Base-by-base conservation (phyloP, 306 rosid genomes). In the Medicago ruthenica region DNA sequence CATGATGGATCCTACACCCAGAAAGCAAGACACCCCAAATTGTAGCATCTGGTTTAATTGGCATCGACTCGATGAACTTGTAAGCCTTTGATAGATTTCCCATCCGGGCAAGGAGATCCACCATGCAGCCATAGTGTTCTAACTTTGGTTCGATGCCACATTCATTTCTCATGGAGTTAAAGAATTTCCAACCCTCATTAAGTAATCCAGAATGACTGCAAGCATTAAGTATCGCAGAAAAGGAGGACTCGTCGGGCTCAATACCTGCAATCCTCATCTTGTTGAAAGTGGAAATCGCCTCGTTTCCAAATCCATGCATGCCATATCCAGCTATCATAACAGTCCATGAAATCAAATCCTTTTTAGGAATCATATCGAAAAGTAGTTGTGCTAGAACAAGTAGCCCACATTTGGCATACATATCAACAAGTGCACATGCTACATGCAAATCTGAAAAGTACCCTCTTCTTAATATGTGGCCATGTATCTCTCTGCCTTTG, bases 71-170 rank as follows among this genome's bases (percentile, higher is more conserved):
- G 21, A 91, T 87, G 79, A 91, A 88, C 24, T 42, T 82, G 76
- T 81, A 87, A 2, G 92, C 92, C 87, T 75, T 67, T 34, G 84
- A 62, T 41, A 87, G 83, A 79, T 85, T 87, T 75, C 96, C 91
- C 8, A 87, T 81, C 79, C 76, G 80, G 5, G 69, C 57, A 48
- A 80, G 80, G 66, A 90, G 93, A 82, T 88, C 89, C 78, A 88
- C 93, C 96, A 91, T 88, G 54, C 91, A 88, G 12, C 89, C 90
- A 84, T 85, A 85, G 63, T 91, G 93, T 71, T 87, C 90, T 73
- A 91, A 72, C 66, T 72, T 84, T 34, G 92, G 90, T 55, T 81
- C 86, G 4, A 91, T 84, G 21, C 58, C 44, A 51, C 54, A 87
- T 77, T 88, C 87, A 17, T 67, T 77, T 82, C 47, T 88, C 97